Evolutionary conservation across 176 grass and related monocot species (phyloP), one percentile per base, ranked within the genome.

Genomic region (Coix lacrymajobi): DNA sequence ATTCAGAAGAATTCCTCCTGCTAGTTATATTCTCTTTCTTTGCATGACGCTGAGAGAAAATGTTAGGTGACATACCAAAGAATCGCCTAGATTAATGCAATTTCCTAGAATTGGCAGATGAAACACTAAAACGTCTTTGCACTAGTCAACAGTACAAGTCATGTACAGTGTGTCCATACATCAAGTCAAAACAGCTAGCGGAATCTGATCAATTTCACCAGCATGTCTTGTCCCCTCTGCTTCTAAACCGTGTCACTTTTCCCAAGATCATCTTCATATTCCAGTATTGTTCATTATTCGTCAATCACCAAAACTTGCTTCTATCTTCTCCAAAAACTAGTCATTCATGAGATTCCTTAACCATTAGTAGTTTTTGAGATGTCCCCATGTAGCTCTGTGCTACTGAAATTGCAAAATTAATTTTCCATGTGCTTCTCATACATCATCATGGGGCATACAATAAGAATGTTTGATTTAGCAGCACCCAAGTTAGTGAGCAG

Each of bases 61-160:
- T 72, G 69, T 72, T 72, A 30, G 69, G 69, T 45, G 12, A 45
- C 67, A 38, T 38, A 44, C 40, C 69, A 71, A 71, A 71, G 39
- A 29, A 44, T 17, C 24, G 2, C 67, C 40, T 71, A 44, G 12
- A 29, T 1, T 29, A 71, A 45, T 45, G 40, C 4, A 29, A 45
- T 71, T 71, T 29, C 24, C 39, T 29, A 71, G 41, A 72, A 46
- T 72, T 72, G 41, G 30, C 7, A 72, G 1, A 19, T 19, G 40
- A 45, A 71, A 71, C 68, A 71, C 24, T 71, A 48, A 31, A 73
- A 10, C 8, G 10, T 49, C 70, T 73, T 73, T 20, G 26, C 16
- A 73, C 70, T 32, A 73, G 41, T 73, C 41, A 48, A 48, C 3
- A 73, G 45, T 22, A 73, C 8, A 49, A 68, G 65, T 68, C 34